phyloP scores from a whole-genome alignment of 495 filamentous ascomycete species.

The Tetracladium setigerum region DNA sequence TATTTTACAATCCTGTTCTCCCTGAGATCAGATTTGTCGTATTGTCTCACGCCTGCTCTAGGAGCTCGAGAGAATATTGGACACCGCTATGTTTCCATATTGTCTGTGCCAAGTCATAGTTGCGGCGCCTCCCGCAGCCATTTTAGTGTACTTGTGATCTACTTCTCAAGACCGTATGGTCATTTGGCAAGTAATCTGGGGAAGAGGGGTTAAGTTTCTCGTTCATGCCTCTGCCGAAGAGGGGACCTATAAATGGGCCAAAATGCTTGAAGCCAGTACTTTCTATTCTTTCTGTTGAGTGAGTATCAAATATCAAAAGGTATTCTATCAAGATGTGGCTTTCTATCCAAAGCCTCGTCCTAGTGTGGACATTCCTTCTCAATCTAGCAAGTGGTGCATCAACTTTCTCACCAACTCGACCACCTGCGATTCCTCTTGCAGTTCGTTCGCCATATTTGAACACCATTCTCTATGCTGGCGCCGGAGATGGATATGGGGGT shows the following conservation, averaged over 20 bases:
- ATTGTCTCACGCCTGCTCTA: too few species aligned
- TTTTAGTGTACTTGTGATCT: too few species aligned
- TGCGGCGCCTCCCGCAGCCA: too few species aligned
- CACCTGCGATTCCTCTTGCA: constrained; percentile 71
- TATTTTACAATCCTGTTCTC: too few species aligned
- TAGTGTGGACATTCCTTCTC: background rate
- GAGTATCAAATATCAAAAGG: background rate
- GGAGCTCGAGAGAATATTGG: too few species aligned
- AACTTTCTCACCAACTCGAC: constrained; percentile 42
- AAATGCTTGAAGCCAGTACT: background rate
- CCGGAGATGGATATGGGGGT: constrained; percentile 65
- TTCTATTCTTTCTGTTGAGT: background rate
- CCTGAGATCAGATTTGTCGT: too few species aligned
- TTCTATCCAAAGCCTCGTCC: background rate
- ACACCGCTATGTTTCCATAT: too few species aligned
- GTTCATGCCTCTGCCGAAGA: too few species aligned
- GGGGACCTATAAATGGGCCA: background rate
- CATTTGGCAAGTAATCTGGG: too few species aligned
- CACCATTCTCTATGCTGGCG: constrained; percentile 62
- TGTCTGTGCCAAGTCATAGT: too few species aligned
- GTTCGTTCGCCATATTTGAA: constrained; percentile 81
- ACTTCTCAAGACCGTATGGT: too few species aligned
- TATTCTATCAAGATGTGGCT: background rate
- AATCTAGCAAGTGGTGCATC: constrained; percentile 12
- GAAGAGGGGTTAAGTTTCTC: too few species aligned